Evolutionary conservation across 2,329 filamentous ascomycete species (phyloP), one percentile per base, ranked within the genome.

Genomic region (Cladosporium halotolerans): DNA sequence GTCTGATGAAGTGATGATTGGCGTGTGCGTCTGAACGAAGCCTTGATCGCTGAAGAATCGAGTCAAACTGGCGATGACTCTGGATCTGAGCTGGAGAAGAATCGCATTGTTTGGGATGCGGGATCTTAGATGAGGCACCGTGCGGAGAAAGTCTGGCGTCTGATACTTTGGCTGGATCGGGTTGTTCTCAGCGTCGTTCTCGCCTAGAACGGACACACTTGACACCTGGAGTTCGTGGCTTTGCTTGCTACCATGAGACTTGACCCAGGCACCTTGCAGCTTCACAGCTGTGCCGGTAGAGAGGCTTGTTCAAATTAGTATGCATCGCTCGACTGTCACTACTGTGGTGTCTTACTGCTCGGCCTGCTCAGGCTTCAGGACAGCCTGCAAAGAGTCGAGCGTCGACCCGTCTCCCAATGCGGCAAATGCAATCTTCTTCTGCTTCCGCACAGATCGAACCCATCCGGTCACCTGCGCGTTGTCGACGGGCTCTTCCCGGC

Each of bases 151-250:
- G 67, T 97, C 92, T 47, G 86, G 77, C 4, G 85, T 89, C 63
- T 96, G 91, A 63, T 93, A 96, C 72, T 97, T 97, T 72, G 96
- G 96, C 72, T 99, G 93, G 19, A 99, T 82, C 3, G 93, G 93
- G 67, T 89, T 95, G 58, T 85, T 88, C 88, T 97, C 81, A 61
- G 89, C 79, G 73, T 96, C 85, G 48, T 90, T 88, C 39, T 82
- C 74, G 43, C 92, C 93, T 41, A 95, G 72, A 18, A 95, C 69
- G 42, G 81, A 79, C 45, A 93, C 80, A 33, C 78, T 70, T 18
- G 79, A 77, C 53, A 89, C 88, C 65, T 88, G 84, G 46, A 99
- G 78, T 73, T 99, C 93, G 72, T 90, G 83, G 54, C 76, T 82
- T 70, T 95, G 88, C 51, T 80, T 78, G 55, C 79, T 79, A 5